A percentile compares a stretch with the other conserved stretches of the same genome.
These are phyloP conservation scores for Euptelea pleiosperma DNA, from an alignment of 164 flowering plant species.

Conservation along the genomic window DNA sequence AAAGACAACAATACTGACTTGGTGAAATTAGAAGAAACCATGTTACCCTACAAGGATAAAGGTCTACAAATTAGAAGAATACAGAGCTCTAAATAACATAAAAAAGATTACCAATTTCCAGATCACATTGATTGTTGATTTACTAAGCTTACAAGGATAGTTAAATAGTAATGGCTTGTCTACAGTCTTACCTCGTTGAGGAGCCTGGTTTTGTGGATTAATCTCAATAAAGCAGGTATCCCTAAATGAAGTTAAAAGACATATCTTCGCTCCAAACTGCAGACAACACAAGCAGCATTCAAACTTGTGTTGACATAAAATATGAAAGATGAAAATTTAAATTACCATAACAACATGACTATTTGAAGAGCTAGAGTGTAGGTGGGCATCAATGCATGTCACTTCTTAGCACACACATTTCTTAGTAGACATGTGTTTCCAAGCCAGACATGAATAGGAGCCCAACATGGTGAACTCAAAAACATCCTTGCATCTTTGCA, in stretches of 20 bases:
- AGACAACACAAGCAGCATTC: constrained; percentile 13
- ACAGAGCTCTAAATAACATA: background rate
- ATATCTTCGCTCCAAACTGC: constrained; percentile 94
- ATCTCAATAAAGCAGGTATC: constrained; percentile 92
- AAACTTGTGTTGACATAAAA: background rate
- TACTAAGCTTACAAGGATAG: background rate
- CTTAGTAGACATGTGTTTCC: too few species aligned
- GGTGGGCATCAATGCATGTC: too few species aligned
- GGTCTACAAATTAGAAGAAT: background rate
- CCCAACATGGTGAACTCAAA: too few species aligned
- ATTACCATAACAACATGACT: background rate
- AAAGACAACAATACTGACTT: background rate
- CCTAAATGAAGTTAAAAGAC: constrained; percentile 87
- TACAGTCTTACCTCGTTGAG: constrained; percentile 53
- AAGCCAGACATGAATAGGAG: too few species aligned
- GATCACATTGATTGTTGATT: background rate
- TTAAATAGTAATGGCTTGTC: background rate
- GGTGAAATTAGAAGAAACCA: background rate
- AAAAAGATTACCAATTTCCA: constrained; percentile 3
- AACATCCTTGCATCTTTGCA: too few species aligned
- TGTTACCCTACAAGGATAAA: background rate
- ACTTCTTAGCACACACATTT: too few species aligned
- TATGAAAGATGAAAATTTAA: background rate
- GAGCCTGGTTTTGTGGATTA: constrained; percentile 58
- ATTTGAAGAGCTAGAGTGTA: background rate